Percentiles rank a stretch among this genome's conserved stretches.
Evolutionary conservation across 1,284 basidiomycete genomes (phyloP).

Genomic region (Moesziomyces sp.): DNA sequence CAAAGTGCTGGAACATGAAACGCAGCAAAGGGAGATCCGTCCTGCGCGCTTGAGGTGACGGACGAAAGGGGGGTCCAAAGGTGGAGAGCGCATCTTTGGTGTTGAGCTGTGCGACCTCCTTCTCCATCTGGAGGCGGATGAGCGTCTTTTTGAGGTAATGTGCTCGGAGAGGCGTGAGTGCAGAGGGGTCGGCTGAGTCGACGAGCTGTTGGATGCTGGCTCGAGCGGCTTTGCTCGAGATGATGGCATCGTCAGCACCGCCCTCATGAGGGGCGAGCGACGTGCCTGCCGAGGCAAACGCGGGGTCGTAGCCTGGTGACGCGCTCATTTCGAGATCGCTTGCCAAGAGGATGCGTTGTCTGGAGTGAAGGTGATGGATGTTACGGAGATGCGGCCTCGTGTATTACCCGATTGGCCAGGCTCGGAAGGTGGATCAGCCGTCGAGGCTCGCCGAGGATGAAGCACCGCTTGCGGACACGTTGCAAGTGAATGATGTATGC

Average conservation of each 20-base stretch:
- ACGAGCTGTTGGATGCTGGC: conserved; percentile 37
- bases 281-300: conserved; percentile 47
- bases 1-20: conserved; percentile 65
- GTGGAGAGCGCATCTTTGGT: conserved; percentile 61
- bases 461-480: not conserved
- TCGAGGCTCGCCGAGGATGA: not conserved
- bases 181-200: conserved; percentile 30
- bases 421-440: too few species aligned
- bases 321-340: conserved; percentile 14
- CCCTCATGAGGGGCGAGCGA: conserved; percentile 31
- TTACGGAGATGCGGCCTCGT: too few species aligned
- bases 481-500: not conserved
- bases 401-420: too few species aligned
- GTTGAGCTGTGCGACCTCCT: conserved; percentile 53
- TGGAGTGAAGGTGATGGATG: not conserved
- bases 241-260: conserved; percentile 14
- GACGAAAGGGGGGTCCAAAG: conserved; percentile 65
- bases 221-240: conserved; percentile 33
- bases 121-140: conserved; percentile 82
- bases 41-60: conserved; percentile 36
- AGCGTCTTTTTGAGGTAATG: conserved; percentile 97
- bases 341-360: not conserved
- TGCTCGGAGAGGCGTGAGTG: conserved; percentile 84
- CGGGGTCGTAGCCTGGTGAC: conserved; percentile 30
- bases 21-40: conserved; percentile 62